Conservation (phyloP, 257 asterid genomes). For the Gentiana macrophylla region DNA sequence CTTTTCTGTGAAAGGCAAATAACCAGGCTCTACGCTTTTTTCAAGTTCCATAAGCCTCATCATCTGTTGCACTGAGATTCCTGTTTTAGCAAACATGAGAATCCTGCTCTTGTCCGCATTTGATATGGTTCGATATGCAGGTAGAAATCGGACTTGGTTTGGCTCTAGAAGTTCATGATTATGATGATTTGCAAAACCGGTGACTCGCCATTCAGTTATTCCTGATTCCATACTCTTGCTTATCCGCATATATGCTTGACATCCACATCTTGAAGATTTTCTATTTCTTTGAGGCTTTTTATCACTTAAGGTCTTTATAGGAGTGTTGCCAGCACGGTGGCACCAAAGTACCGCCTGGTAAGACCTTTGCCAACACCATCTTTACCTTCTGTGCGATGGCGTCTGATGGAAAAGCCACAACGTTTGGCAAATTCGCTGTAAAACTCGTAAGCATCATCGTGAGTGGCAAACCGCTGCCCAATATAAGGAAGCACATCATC, state of each 20-base stretch:
- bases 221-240: slow-evolving; percentile 76
- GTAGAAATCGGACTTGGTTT: slow-evolving; percentile 94
- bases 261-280: slow-evolving; percentile 94
- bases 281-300: slow-evolving; percentile 84
- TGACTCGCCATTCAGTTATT: slow-evolving; percentile 83
- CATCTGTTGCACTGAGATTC: slow-evolving; percentile 97
- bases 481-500: slow-evolving; percentile 63
- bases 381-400: slow-evolving; percentile 95
- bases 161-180: slow-evolving; percentile 94
- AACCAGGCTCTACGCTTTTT: slow-evolving; percentile 87
- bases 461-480: slow-evolving; percentile 75
- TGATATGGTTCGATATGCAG: slow-evolving; percentile 92
- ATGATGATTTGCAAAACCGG: slow-evolving; percentile 87
- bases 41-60: slow-evolving; percentile 93
- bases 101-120: slow-evolving; percentile 85
- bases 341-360: slow-evolving; percentile 92
- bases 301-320: slow-evolving; percentile 48
- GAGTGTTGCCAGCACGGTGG: slow-evolving; percentile 97
- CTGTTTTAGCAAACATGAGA: slow-evolving; percentile 92
- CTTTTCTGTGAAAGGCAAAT: slow-evolving; percentile 91
- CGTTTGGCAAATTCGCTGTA: slow-evolving; percentile 76
- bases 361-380: slow-evolving; percentile 98
- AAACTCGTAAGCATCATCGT: slow-evolving; percentile 88
- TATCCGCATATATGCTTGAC: slow-evolving; percentile 95
- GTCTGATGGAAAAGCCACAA: slow-evolving; percentile 90